These are phyloP conservation scores for Colletotrichum aenigma DNA, from an alignment of 2,329 filamentous ascomycete species.

Conservation along the genomic window DNA sequence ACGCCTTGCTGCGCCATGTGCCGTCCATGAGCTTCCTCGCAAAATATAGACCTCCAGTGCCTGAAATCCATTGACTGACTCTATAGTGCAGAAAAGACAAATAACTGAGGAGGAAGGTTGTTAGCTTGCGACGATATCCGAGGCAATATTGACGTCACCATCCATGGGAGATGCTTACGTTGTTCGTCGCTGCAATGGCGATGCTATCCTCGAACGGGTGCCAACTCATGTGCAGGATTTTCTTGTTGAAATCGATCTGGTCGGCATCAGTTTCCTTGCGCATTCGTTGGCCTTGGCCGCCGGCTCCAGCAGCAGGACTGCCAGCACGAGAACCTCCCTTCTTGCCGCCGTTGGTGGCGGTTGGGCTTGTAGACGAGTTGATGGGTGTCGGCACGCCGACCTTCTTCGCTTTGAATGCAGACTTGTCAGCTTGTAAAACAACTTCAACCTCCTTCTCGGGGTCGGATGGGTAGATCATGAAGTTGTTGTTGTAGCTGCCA, in stretches of 20 bases:
- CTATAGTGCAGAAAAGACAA: slow-evolving; percentile 80
- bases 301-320: slow-evolving; percentile 76
- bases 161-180: slow-evolving; percentile 67
- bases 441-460: slow-evolving; percentile 96
- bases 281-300: slow-evolving; percentile 83
- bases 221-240: slow-evolving; percentile 99
- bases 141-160: not conserved
- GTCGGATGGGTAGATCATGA: slow-evolving; percentile 99
- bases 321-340: slow-evolving; percentile 87
- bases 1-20: not conserved
- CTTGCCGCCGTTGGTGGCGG: slow-evolving; percentile 74
- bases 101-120: slow-evolving; percentile 55
- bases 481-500: slow-evolving; percentile 99
- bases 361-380: slow-evolving; percentile 79
- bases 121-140: not conserved
- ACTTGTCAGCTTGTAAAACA: slow-evolving; percentile 97
- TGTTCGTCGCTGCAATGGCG: slow-evolving; percentile 98
- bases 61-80: not conserved
- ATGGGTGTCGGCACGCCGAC: slow-evolving; percentile 97
- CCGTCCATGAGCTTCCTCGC: not conserved
- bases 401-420: slow-evolving; percentile 99
- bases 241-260: slow-evolving; percentile 99
- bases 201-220: slow-evolving; percentile 99
- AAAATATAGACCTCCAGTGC: not conserved
- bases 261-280: slow-evolving; percentile 98